These are phyloP conservation scores for Eucalyptus coolabah DNA, from an alignment of 345 rosid genomes.

Conservation along the genomic window DNA sequence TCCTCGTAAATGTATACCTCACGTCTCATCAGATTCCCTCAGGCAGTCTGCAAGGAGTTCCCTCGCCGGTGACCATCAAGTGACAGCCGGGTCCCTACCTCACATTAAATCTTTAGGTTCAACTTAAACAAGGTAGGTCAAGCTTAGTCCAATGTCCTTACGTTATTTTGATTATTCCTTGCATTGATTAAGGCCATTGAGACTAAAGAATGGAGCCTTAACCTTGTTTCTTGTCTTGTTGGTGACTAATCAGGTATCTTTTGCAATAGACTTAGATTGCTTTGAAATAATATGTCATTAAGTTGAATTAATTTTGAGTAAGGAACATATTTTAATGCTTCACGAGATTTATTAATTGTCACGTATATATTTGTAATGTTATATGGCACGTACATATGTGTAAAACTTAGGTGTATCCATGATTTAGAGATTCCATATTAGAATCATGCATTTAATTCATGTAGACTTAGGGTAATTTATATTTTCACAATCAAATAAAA, in stretches of 20 bases:
- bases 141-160: not conserved
- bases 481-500: not conserved
- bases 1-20: not conserved
- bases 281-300: not conserved
- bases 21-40: not conserved
- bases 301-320: not conserved
- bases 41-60: not conserved
- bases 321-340: not conserved
- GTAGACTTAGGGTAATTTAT: not conserved
- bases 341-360: not conserved
- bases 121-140: not conserved
- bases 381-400: not conserved
- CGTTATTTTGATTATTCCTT: not conserved
- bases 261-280: not conserved
- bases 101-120: not conserved
- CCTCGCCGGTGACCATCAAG: not conserved
- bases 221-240: not conserved
- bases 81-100: not conserved
- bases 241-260: not conserved
- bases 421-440: not conserved
- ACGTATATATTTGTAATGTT: too few relatives aligned
- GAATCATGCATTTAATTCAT: not conserved
- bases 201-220: not conserved
- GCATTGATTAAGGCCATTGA: not conserved
- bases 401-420: not conserved